Percentiles rank a stretch among this genome's conserved stretches.
These are phyloP conservation scores for Paraglomus occultum DNA, from an alignment of 192 early-diverging fungal genomes.

Conservation along the genomic window DNA sequence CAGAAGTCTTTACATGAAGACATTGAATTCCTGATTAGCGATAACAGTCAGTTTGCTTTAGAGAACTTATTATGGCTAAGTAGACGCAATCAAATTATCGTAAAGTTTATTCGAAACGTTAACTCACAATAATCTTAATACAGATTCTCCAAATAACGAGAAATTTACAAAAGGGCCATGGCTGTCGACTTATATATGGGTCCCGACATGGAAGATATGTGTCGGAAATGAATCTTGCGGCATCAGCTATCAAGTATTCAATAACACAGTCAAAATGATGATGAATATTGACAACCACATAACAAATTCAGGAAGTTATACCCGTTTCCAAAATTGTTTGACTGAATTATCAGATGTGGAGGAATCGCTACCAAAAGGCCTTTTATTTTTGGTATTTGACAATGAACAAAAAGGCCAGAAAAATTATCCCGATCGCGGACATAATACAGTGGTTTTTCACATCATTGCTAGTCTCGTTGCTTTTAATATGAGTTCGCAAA, in stretches of 20 bases:
- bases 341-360: neutral
- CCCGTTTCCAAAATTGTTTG: neutral
- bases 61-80: neutral
- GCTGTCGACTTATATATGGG: neutral
- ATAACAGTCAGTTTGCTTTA: neutral
- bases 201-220: conserved; percentile 1
- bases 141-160: neutral
- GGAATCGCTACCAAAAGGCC: neutral
- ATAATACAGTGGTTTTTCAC: neutral
- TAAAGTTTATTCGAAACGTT: conserved; percentile 15
- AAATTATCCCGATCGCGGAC: conserved; percentile 17
- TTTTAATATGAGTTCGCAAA: conserved; percentile 5
- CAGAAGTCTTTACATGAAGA: neutral
- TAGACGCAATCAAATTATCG: neutral
- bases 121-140: conserved; percentile 1
- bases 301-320: conserved; percentile 11
- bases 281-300: conserved; percentile 24
- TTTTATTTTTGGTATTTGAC: conserved; percentile 18
- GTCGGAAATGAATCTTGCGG: neutral
- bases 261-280: conserved; percentile 9
- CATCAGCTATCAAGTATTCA: conserved; percentile 5
- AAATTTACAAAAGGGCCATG: neutral
- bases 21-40: neutral
- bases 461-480: neutral
- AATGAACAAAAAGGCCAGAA: conserved; percentile 18